A percentile compares a stretch with the other conserved stretches of the same genome.
These are phyloP conservation scores for Nicotiana tabacum DNA, from an alignment of 257 asterid species.

Conservation along the genomic window DNA sequence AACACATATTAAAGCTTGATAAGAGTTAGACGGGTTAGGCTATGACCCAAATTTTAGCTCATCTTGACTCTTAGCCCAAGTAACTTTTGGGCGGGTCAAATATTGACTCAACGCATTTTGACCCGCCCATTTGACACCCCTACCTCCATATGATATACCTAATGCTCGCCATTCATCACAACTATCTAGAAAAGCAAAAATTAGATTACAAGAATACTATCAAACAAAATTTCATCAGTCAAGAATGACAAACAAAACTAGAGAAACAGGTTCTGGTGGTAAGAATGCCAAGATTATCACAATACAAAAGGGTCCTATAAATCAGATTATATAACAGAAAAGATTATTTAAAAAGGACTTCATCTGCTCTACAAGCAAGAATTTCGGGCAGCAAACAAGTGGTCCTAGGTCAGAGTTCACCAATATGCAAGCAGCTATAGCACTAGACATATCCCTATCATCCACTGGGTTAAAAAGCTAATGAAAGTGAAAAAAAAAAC, in stretches of 20 bases:
- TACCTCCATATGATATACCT: neutral
- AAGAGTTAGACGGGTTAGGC: too few species aligned
- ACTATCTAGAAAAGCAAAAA: neutral
- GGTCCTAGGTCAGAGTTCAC: neutral
- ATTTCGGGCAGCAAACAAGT: conserved; percentile 3
- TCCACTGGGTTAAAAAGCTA: neutral
- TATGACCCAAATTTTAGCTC: too few species aligned
- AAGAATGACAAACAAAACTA: too few species aligned
- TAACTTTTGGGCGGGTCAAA: too few species aligned
- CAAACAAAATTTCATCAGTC: too few species aligned
- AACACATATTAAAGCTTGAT: too few species aligned
- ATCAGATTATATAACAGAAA: neutral
- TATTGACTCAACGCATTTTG: too few species aligned
- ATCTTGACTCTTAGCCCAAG: too few species aligned
- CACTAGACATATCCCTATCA: neutral
- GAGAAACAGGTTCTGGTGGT: too few species aligned
- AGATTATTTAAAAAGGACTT: neutral
- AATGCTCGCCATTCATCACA: neutral
- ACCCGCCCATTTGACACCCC: too few species aligned
- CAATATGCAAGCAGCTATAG: neutral
- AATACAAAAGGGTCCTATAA: too few species aligned
- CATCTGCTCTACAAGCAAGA: neutral
- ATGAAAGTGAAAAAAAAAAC: neutral
- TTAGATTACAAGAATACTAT: neutral
- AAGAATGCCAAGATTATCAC: too few species aligned